These are phyloP conservation scores for Lasiodiplodia gonubiensis DNA, from an alignment of 2,329 filamentous ascomycete species.

Conservation along the genomic window DNA sequence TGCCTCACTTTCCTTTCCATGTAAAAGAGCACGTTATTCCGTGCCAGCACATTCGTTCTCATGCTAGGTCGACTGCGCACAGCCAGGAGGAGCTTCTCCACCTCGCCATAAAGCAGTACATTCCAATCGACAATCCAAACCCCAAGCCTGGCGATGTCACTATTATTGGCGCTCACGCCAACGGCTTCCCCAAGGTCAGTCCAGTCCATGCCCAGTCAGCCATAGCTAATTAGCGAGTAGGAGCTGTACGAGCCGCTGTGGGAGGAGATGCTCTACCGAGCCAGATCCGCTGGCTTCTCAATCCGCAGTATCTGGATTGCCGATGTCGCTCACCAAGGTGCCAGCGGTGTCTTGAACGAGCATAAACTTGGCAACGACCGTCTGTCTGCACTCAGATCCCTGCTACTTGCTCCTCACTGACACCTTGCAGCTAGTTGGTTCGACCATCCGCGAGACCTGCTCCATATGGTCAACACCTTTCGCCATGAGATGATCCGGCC, in stretches of 20 bases:
- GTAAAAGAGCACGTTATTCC: conserved; percentile 74
- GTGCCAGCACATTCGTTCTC: conserved; percentile 82
- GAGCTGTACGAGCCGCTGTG: conserved; percentile 93
- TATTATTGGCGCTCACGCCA: conserved; percentile 85
- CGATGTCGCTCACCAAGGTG: conserved; percentile 84
- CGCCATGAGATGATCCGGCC: conserved; percentile 80
- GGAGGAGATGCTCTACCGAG: conserved; percentile 73
- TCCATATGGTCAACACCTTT: conserved; percentile 85
- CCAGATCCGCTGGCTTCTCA: conserved; percentile 65
- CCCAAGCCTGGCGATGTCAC: conserved; percentile 80
- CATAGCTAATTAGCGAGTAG: conserved; percentile 49
- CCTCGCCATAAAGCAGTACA: conserved; percentile 87
- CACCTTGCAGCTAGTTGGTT: conserved; percentile 75
- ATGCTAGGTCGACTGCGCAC: conserved; percentile 71
- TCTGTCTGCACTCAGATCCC: conserved; percentile 51
- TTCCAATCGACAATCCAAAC: conserved; percentile 70
- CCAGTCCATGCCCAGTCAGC: neutral
- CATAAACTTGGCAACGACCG: conserved; percentile 80
- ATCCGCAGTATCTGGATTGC: conserved; percentile 89
- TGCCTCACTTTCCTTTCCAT: conserved; percentile 61
- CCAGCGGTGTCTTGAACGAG: conserved; percentile 80
- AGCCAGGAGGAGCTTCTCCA: conserved; percentile 76
- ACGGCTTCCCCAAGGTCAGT: conserved; percentile 84
- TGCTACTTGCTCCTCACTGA: neutral
- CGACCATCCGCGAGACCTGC: conserved; percentile 82